Evolutionary conservation across 1,139 yeast genomes (phyloP), one percentile per base, ranked within the genome.

Genomic region (Geotrichum candidum): DNA sequence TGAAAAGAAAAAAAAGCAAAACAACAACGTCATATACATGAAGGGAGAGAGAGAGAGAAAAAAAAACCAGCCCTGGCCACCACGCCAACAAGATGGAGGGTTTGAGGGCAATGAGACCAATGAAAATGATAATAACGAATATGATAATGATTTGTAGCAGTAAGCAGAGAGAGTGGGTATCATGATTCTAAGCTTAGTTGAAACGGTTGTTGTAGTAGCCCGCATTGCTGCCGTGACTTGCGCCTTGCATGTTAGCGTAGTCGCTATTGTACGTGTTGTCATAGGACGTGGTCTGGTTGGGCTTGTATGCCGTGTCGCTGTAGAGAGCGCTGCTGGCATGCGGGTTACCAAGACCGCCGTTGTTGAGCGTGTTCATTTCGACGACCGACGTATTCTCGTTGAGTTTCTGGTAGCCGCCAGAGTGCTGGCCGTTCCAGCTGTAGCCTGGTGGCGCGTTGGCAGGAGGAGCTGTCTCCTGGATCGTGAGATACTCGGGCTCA

Each of bases 401-500:
- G 3, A 58, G 50, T n/a, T 29, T 55, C 25, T 58, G 63, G 46
- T 58, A 58, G 11, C 61, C 59, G 15, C 59, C 59, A 18, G 53
- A 33, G 25, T 41, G 45, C 5, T 41, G 50, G 27, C 15, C 58
- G n/a, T 29, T 18, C 33, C 53, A 54, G 7, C 33, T n/a, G 54
- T 35, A 15, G 35, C 38, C 31, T 15, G 31, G 53, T 35, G 52
- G 51, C 11, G 48, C 48, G 9, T 54, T 54, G 25, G 35, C 23
- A 33, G 46, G 3, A 13, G 23, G 41, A 10, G 45, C 55, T 9
- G n/a, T 25, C 23, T 53, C 61, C 23, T 53, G 48, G 13, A 51
- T 31, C n/a, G 53, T 46, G 9, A 45, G 56, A n/a, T 41, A 53
- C 50, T 51, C 55, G 11, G 58, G 53, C 27, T 53, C 56, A 22